Evolutionary conservation across 2,329 filamentous ascomycete genomes (phyloP), one percentile per base, ranked within the genome.

Genomic region (Fusarium irregulare): DNA sequence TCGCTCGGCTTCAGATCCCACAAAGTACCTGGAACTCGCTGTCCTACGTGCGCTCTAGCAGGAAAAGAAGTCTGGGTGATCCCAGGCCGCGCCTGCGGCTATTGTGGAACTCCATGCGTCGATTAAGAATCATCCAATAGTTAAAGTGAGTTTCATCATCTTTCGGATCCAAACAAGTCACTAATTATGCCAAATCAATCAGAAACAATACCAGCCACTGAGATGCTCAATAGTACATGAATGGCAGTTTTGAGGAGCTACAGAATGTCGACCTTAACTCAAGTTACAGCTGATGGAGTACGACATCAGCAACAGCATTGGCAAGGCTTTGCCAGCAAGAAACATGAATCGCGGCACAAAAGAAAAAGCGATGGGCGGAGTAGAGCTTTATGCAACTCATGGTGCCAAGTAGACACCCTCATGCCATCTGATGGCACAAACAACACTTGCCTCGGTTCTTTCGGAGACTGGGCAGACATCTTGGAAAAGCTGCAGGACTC

Each of bases 41-140:
- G 86, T 74, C 84, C 85, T 49, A 86, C 81, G 7, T 88, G 86
- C 70, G 80, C 81, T 53, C 74, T 78, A 44, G 78, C 80, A 47
- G 86, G 86, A 63, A 80, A 83, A 64, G 86, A 87, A 72, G 83
- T 85, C 45, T 88, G 86, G 86, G 86, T 88, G 25, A 85, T 87
- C 64, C 85, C 84, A 32, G 86, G 86, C 55, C 82, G 83, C 60
- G 78, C 78, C 53, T 88, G 86, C 72, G 82, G 82, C 32, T 82
- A 84, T 68, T 87, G 85, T 76, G 84, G 85, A 51, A 85, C 84
- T 25, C 81, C 83, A 7, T 81, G 79, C 48, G 78, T 67, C 12
- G 68, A 71, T 28, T 63, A 68, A 40, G 42, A 50, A 37, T 50
- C 56, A 42, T 42, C 48, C 28, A 51, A 27, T n/a, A 37, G 42